Evolutionary conservation across 176 grass and related monocot species (phyloP).

Genomic region (Eremochloa ophiuroides): DNA sequence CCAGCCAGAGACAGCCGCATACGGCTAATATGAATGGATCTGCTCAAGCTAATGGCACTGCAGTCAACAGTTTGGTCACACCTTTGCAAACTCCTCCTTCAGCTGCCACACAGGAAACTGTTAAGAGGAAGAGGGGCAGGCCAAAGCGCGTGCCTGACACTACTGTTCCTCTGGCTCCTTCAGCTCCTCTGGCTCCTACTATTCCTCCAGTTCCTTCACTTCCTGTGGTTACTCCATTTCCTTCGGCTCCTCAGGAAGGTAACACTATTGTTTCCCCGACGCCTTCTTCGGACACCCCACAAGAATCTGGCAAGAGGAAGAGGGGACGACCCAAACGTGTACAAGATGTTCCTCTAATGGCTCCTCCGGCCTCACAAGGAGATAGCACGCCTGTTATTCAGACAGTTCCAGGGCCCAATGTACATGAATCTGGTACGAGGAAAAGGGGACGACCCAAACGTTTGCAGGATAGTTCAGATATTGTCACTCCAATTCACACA

Average conservation of each 20-base stretch:
- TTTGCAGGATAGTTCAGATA: slow-evolving; percentile 19
- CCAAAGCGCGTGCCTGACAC: slow-evolving; percentile 20
- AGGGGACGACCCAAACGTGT: slow-evolving; percentile 36
- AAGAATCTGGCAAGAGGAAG: slow-evolving; percentile 38
- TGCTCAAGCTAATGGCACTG: slow-evolving; percentile 25
- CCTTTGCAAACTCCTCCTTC: slow-evolving; percentile 25
- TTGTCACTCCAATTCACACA: slow-evolving; percentile 21
- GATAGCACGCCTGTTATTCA: slow-evolving; percentile 17
- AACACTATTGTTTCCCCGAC: slow-evolving; percentile 16
- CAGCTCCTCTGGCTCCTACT: not conserved
- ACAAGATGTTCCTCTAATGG: slow-evolving; percentile 12
- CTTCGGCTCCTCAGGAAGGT: slow-evolving; percentile 22
- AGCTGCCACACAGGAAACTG: slow-evolving; percentile 23
- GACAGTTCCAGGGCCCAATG: slow-evolving; percentile 18
- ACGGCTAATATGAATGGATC: slow-evolving; percentile 17
- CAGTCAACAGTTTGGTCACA: not conserved
- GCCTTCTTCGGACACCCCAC: slow-evolving; percentile 14
- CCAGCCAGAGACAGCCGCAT: no score
- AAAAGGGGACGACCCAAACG: slow-evolving; percentile 36
- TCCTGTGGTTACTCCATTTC: not conserved
- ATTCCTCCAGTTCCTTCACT: not conserved
- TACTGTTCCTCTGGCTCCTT: slow-evolving; percentile 13
- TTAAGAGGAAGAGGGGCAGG: slow-evolving; percentile 41
- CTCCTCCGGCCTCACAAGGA: slow-evolving; percentile 6
- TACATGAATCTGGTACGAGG: slow-evolving; percentile 25